Evolutionary conservation across 1,284 basidiomycete genomes (phyloP).

Genomic region (Chondrostereum purpureum): DNA sequence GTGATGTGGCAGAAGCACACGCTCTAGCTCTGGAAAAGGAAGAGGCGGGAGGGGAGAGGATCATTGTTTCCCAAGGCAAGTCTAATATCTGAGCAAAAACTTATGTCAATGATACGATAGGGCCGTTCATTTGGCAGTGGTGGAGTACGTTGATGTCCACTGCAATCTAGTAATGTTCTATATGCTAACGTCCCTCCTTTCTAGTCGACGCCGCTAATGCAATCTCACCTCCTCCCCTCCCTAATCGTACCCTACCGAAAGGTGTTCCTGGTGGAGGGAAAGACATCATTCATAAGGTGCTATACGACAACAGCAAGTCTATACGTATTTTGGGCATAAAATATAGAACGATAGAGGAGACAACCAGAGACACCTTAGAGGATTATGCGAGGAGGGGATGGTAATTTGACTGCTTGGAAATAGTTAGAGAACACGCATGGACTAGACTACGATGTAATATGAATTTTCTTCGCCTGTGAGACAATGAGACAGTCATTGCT

Average conservation of each 20-base stretch:
- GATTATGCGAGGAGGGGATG: conserved; percentile 36
- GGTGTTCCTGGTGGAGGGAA: conserved; percentile 25
- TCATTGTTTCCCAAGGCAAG: conserved; percentile 27
- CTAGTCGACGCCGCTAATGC: conserved; percentile 25
- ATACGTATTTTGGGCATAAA: conserved; percentile 38
- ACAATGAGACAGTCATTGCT: no score
- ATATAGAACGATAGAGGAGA: conserved; percentile 35
- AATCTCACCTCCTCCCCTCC: conserved; percentile 19
- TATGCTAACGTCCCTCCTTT: not conserved
- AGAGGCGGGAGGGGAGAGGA: conserved; percentile 45
- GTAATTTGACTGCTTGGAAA: no score
- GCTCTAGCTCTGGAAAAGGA: conserved; percentile 39
- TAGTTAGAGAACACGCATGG: no score
- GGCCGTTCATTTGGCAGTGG: conserved; percentile 24
- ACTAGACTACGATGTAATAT: no score
- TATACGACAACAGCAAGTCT: conserved; percentile 29
- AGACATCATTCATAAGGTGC: conserved; percentile 20
- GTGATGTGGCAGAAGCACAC: conserved; percentile 50
- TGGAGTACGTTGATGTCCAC: conserved; percentile 20
- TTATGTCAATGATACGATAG: not conserved
- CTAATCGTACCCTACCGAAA: conserved; percentile 19
- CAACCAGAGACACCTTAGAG: conserved; percentile 31
- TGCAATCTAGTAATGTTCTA: conserved; percentile 4
- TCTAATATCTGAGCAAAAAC: not conserved
- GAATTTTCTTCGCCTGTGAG: no score